Conservation (phyloP, 208 protist genomes). For the Wallacemonas sp. region DNA sequence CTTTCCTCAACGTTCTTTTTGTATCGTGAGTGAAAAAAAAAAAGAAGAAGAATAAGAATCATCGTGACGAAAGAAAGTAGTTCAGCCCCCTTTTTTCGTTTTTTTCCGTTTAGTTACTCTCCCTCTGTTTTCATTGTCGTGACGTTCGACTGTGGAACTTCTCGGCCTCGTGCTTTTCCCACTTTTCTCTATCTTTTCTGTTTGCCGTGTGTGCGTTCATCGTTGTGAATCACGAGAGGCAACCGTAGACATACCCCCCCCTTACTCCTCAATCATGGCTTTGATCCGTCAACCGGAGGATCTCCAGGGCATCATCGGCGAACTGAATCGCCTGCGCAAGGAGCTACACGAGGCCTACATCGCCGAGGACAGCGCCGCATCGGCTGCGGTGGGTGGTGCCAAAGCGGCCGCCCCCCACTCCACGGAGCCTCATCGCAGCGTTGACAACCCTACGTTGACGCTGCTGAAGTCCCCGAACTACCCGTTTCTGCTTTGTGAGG, state of each 20-base stretch:
- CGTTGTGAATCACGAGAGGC: too few relatives aligned
- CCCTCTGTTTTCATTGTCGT: too few relatives aligned
- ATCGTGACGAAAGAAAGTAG: background rate
- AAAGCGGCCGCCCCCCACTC: slow-evolving; percentile 9
- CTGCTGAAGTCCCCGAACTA: slow-evolving; percentile 77
- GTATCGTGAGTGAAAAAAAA: background rate
- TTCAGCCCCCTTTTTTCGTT: background rate
- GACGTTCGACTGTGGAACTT: too few relatives aligned
- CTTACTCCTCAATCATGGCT: slow-evolving; percentile 35
- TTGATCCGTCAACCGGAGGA: slow-evolving; percentile 37
- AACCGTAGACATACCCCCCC: too few relatives aligned
- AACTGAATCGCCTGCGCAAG: slow-evolving; percentile 45
- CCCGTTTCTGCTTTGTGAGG: slow-evolving; percentile 80
- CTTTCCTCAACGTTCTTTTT: background rate
- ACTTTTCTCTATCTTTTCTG: too few relatives aligned
- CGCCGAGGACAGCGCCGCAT: slow-evolving; percentile 19
- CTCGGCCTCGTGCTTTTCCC: too few relatives aligned
- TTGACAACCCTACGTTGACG: slow-evolving; percentile 61
- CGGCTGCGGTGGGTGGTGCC: too few relatives aligned
- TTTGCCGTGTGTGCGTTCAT: too few relatives aligned
- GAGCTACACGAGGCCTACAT: slow-evolving; percentile 52
- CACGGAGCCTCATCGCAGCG: slow-evolving; percentile 52
- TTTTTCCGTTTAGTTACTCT: background rate
- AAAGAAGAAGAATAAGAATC: background rate
- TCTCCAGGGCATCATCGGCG: slow-evolving; percentile 31